These are phyloP conservation scores for Ophiostoma triangulosporum DNA, from an alignment of 2,329 filamentous ascomycete species.

Conservation along the genomic window DNA sequence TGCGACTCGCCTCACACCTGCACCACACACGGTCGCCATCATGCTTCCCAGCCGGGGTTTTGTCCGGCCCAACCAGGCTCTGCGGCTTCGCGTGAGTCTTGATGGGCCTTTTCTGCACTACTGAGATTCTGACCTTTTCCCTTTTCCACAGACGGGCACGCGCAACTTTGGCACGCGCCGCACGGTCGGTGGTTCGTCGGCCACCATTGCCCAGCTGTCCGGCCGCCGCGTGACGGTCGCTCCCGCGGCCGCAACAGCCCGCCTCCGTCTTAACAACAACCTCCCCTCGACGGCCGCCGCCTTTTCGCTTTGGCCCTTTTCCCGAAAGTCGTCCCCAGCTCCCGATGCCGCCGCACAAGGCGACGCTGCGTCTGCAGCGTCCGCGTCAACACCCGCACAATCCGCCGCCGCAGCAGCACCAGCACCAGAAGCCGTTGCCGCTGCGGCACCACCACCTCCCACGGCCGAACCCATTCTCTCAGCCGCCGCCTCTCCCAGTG, in stretches of 20 bases:
- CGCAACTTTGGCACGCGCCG: conserved; percentile 19
- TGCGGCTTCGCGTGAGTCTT: conserved; percentile 25
- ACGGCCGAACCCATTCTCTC: conserved; percentile 8
- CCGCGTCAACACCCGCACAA: conserved; percentile 1
- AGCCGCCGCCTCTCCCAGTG: conserved; percentile 15
- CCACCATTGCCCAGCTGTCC: conserved; percentile 6
- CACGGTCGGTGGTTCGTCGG: neutral
- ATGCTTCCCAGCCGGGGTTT: conserved; percentile 45
- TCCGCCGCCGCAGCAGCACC: neutral
- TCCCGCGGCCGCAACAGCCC: neutral
- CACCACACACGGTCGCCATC: neutral
- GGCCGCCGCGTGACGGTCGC: conserved; percentile 8
- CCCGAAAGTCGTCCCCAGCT: neutral
- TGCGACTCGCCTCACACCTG: neutral
- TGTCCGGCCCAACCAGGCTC: conserved; percentile 30
- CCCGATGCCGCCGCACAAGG: conserved; percentile 1
- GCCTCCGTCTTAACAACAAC: neutral
- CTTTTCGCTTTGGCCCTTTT: conserved; percentile 13
- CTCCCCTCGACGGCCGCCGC: conserved; percentile 10
- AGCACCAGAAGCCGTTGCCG: conserved; percentile 13
- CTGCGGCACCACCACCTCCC: conserved; percentile 14
- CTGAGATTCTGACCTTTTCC: neutral
- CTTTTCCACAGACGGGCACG: neutral
- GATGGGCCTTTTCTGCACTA: too few species aligned
- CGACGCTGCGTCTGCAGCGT: conserved; percentile 11